phyloP scores from a whole-genome alignment of 768 basidiomycete genomes.

The Agaricus subrufescens region DNA sequence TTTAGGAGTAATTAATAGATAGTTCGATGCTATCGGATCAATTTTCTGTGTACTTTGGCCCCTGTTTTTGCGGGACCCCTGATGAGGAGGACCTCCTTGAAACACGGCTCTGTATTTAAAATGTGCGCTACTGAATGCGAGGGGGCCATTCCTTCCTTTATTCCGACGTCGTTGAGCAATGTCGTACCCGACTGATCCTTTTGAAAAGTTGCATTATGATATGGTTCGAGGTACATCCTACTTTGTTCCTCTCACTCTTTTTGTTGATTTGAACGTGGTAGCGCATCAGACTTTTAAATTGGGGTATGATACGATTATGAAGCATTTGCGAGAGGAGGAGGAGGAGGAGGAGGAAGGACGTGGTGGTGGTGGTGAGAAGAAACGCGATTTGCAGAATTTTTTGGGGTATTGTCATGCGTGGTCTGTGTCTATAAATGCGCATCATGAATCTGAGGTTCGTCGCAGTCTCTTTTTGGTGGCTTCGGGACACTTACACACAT shows the following conservation, averaged over 20 bases:
- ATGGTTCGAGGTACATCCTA: neutral
- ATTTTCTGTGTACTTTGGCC: too few relatives aligned
- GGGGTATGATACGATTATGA: neutral
- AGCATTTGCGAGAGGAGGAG: neutral
- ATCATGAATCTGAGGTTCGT: slow-evolving; percentile 4
- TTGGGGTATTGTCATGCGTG: slow-evolving; percentile 5
- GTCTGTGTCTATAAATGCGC: neutral
- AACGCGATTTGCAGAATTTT: neutral
- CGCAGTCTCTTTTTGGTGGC: neutral
- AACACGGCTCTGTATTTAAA: too few relatives aligned
- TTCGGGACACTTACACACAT: neutral
- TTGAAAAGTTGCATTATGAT: slow-evolving; percentile 1
- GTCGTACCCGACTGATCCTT: neutral
- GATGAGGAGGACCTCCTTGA: too few relatives aligned
- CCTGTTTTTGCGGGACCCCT: too few relatives aligned
- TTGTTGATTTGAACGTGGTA: neutral
- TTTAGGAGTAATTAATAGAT: too few relatives aligned
- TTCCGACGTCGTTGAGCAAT: neutral
- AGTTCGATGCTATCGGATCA: too few relatives aligned
- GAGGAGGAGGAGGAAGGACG: too few relatives aligned
- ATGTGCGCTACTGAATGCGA: too few relatives aligned
- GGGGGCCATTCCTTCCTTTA: too few relatives aligned
- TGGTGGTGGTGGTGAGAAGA: neutral
- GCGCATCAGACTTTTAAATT: slow-evolving; percentile 4
- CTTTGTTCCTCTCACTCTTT: neutral